Conservation (phyloP, 352 stramenopile genomes). For the Lagenidium sp. region DNA sequence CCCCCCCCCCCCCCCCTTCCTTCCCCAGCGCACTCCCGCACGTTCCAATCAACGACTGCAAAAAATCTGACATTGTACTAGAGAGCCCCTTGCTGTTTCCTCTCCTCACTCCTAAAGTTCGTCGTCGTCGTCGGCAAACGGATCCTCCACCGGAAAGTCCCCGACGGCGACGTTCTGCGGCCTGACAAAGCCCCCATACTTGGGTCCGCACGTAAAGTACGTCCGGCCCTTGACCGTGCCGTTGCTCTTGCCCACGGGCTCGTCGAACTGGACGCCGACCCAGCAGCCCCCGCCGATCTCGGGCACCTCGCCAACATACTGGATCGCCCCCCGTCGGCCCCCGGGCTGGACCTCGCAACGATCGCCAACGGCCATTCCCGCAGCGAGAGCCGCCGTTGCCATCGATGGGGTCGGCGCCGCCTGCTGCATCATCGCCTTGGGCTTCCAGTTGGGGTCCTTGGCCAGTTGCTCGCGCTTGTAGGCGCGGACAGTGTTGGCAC, state of each 20-base stretch:
- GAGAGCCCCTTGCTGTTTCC: not conserved
- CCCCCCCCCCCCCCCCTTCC: too few relatives aligned
- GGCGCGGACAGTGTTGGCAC: slow-evolving; percentile 95
- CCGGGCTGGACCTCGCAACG: slow-evolving; percentile 97
- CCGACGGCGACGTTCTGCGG: slow-evolving; percentile 91
- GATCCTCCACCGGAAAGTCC: slow-evolving; percentile 88
- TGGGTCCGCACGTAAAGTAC: slow-evolving; percentile 91
- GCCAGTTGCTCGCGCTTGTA: slow-evolving; percentile 95
- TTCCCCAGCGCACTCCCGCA: too few relatives aligned
- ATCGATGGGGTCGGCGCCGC: slow-evolving; percentile 17
- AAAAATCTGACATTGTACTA: not conserved
- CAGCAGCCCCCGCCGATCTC: slow-evolving; percentile 88
- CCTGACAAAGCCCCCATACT: slow-evolving; percentile 93
- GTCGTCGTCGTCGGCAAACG: slow-evolving; percentile 72
- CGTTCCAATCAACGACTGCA: not conserved
- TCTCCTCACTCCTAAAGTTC: slow-evolving; percentile 40
- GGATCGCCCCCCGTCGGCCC: slow-evolving; percentile 87
- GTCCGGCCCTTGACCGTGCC: slow-evolving; percentile 86
- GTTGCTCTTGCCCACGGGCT: slow-evolving; percentile 92
- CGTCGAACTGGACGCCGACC: slow-evolving; percentile 96
- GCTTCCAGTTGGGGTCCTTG: slow-evolving; percentile 94
- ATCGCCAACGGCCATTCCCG: slow-evolving; percentile 83
- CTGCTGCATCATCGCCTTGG: slow-evolving; percentile 68
- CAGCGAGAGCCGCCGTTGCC: slow-evolving; percentile 43
- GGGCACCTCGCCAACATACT: slow-evolving; percentile 89